phyloP scores from a whole-genome alignment of 352 stramenopile genomes.

The Globisporangium nunn region DNA sequence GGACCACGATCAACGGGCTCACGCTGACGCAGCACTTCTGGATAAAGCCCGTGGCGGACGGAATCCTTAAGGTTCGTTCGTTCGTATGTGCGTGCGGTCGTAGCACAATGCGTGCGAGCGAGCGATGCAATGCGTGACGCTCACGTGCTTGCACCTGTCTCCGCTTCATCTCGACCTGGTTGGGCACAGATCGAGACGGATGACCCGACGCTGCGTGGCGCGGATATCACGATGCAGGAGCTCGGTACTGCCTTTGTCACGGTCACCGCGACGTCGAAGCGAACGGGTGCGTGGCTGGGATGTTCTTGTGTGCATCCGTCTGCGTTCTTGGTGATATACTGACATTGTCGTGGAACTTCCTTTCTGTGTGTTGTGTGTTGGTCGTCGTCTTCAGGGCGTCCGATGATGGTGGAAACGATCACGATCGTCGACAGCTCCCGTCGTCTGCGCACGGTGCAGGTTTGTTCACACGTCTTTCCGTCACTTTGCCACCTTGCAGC shows the following conservation, averaged over 20 bases:
- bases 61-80: slow-evolving; percentile 61
- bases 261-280: slow-evolving; percentile 80
- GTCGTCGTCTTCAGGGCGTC: slow-evolving; percentile 27
- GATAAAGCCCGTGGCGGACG: slow-evolving; percentile 83
- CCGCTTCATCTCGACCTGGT: neutral
- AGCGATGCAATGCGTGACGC: neutral
- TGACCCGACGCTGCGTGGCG: slow-evolving; percentile 65
- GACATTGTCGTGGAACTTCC: too few relatives aligned
- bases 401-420: slow-evolving; percentile 81
- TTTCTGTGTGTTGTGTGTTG: neutral
- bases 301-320: too few relatives aligned
- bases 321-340: too few relatives aligned
- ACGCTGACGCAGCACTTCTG: slow-evolving; percentile 85
- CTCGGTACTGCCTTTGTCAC: slow-evolving; percentile 77
- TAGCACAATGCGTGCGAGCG: neutral
- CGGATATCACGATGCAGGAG: slow-evolving; percentile 85
- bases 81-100: neutral
- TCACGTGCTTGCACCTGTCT: neutral
- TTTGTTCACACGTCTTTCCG: slow-evolving; percentile 1
- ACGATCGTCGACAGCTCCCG: slow-evolving; percentile 76
- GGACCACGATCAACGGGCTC: slow-evolving; percentile 80
- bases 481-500: neutral
- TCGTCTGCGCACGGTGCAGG: slow-evolving; percentile 75
- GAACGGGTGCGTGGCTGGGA: slow-evolving; percentile 34
- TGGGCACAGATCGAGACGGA: slow-evolving; percentile 63